Base-by-base conservation (phyloP, 345 rosid genomes). In the Angophora floribunda region DNA sequence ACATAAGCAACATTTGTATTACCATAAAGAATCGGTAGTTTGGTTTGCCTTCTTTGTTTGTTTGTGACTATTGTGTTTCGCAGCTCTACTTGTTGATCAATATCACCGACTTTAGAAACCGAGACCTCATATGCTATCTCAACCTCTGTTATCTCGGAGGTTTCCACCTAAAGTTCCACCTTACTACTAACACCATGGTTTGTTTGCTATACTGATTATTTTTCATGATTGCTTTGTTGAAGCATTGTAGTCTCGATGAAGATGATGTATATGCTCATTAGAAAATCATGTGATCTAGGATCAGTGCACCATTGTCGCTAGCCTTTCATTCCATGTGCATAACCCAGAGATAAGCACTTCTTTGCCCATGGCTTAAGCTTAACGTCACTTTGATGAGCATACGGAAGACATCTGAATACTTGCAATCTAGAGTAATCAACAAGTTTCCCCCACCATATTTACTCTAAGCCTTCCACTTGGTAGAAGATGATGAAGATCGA, bases 111-210 rank as follows among this genome's bases (percentile, higher is more conserved):
- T 55, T 55, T 55, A 4, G 61, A 55, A 55, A 55, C 1, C 21
- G 0, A 11, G 22, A 1, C 28, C 28, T 55, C 28, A 22, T 55
- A 2, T 55, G 0, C 2, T 8, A 0, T 55, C 0, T 55, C 22
- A 55, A 12, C 28, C 28, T 55, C 61, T 55, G 22, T 55, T 8
- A 55, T 12, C 61, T 55, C 22, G 2, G 13, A 55, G 61, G 22
- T 55, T 5, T 55, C 28, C 0, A 22, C 61, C 22, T 55, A 5
- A 55, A 55, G 13, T 55, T 55, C 61, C 28, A 55, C 28, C 28
- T 55, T 55, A 22, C 22, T 22, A 55, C 61, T 55, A 55, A 22
- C 28, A 22, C 6, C 61, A 21, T 55, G 13, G 22, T 55, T 21
- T 55, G 28, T 55, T 4, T 55, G 2, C 28, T 22, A 0, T 22